phyloP scores from a whole-genome alignment of 108 stramenopile species.

The Skeletonema tropicum region DNA sequence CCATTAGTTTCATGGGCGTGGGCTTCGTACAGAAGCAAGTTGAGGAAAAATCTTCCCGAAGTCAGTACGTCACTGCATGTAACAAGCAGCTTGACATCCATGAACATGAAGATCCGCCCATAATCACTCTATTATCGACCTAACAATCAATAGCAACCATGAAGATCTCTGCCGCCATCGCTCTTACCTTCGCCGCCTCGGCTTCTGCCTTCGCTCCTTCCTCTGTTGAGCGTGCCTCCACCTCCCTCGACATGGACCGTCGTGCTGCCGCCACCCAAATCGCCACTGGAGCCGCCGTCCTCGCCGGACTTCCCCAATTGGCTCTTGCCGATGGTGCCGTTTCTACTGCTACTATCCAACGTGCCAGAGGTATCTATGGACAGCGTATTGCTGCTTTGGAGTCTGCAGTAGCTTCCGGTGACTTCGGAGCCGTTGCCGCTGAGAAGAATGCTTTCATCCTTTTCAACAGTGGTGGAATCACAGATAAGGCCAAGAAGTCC shows the following conservation, averaged over 20 bases:
- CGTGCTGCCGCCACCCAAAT: slow-evolving; percentile 86
- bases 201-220: slow-evolving; percentile 82
- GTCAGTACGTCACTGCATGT: neutral
- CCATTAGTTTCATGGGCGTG: neutral
- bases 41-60: slow-evolving; percentile 2
- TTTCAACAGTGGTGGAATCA: slow-evolving; percentile 92
- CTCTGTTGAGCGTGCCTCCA: slow-evolving; percentile 72
- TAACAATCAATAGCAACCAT: slow-evolving; percentile 34
- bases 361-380: slow-evolving; percentile 87
- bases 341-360: slow-evolving; percentile 71
- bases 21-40: neutral
- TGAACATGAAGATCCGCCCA: slow-evolving; percentile 4
- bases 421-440: slow-evolving; percentile 85
- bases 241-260: slow-evolving; percentile 87
- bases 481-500: slow-evolving; percentile 72
- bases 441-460: slow-evolving; percentile 95
- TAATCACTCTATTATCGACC: neutral
- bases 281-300: slow-evolving; percentile 69
- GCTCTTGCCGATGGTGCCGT: slow-evolving; percentile 92
- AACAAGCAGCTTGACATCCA: neutral
- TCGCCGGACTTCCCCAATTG: slow-evolving; percentile 64
- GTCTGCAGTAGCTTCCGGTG: slow-evolving; percentile 81
- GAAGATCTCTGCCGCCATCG: slow-evolving; percentile 80
- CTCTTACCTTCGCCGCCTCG: slow-evolving; percentile 67
- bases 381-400: slow-evolving; percentile 85